Percentiles rank a stretch among this genome's conserved stretches.
phyloP scores from a whole-genome alignment of 1,139 yeast species.

The Saccharomyces hybrid region DNA sequence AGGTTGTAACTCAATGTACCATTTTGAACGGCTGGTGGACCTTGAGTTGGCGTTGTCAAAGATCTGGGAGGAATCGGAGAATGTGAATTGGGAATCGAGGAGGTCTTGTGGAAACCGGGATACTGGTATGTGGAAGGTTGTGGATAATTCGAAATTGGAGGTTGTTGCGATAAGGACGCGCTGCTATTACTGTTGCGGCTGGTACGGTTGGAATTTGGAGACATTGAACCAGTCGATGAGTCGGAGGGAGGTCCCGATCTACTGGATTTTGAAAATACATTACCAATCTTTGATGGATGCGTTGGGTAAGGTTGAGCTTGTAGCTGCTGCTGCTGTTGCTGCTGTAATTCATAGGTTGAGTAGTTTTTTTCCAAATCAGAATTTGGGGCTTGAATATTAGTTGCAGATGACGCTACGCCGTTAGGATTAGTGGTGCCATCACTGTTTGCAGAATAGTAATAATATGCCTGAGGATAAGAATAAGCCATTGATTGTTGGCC shows the following conservation, averaged over 20 bases:
- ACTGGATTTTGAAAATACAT: background rate
- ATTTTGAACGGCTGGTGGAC: constrained; percentile 7
- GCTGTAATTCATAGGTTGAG: background rate
- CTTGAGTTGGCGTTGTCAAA: constrained; percentile 6
- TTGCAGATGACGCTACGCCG: background rate
- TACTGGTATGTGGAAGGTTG: constrained; percentile 10
- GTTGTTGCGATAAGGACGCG: background rate
- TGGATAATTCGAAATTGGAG: constrained; percentile 6
- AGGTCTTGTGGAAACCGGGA: constrained; percentile 9
- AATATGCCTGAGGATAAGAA: background rate
- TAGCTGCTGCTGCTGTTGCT: constrained; percentile 1
- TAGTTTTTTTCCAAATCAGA: background rate
- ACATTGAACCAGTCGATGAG: background rate
- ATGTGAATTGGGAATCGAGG: background rate
- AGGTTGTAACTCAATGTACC: background rate
- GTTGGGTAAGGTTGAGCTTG: background rate
- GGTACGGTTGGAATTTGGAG: background rate
- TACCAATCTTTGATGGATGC: background rate
- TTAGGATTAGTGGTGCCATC: background rate
- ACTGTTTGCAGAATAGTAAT: constrained; percentile 1
- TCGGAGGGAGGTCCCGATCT: background rate
- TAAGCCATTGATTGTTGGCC: background rate
- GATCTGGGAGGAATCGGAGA: background rate
- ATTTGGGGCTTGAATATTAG: background rate
- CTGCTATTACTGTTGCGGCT: background rate